Evolutionary conservation across 257 asterid genomes (phyloP).

Genomic region (Penstemon newberryi): DNA sequence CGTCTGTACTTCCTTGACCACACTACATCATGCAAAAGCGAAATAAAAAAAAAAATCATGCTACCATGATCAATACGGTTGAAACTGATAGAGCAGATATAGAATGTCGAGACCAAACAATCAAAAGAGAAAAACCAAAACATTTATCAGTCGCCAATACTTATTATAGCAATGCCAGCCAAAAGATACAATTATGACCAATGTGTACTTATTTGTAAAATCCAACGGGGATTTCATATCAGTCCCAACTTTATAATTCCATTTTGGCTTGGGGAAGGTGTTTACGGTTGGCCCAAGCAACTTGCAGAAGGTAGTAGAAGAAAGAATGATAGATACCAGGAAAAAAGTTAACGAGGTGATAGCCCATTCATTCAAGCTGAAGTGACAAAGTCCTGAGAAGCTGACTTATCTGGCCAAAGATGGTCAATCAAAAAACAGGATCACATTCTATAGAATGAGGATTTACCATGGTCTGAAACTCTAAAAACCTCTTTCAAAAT

Average conservation of each 20-base stretch:
- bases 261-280: not conserved
- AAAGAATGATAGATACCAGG: not conserved
- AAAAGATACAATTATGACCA: not conserved
- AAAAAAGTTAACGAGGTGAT: not conserved
- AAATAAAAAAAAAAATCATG: not conserved
- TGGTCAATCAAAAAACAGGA: not conserved
- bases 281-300: not conserved
- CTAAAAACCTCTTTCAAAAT: too few species aligned
- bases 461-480: not conserved
- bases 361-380: not conserved
- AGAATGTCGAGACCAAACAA: not conserved
- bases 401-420: not conserved
- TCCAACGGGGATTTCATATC: not conserved
- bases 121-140: not conserved
- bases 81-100: not conserved
- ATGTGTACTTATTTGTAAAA: too few species aligned
- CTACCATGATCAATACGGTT: too few species aligned
- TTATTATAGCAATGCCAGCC: not conserved
- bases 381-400: not conserved
- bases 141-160: not conserved
- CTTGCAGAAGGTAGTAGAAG: not conserved
- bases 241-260: not conserved
- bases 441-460: not conserved
- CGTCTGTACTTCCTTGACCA: constrained; percentile 99
- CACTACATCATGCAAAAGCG: constrained; percentile 54